phyloP scores from a whole-genome alignment of 305 asterid genomes.

The Vinca major region DNA sequence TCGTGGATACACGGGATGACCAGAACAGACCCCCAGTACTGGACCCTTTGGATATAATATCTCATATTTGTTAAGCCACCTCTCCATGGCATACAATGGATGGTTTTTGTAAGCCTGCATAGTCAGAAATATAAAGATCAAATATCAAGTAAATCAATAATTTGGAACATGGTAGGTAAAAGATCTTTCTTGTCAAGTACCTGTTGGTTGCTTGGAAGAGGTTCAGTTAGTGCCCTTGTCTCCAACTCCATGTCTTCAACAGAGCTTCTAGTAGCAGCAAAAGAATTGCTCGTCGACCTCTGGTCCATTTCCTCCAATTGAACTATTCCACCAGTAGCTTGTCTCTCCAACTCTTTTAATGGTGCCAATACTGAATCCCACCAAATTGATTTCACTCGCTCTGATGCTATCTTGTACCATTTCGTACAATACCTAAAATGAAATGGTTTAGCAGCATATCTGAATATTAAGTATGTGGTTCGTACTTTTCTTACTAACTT shows the following conservation, averaged over 20 bases:
- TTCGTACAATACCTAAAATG: conserved; percentile 67
- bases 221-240: conserved; percentile 92
- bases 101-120: conserved; percentile 82
- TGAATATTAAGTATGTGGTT: background rate
- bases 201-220: conserved; percentile 97
- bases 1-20: conserved; percentile 87
- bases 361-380: conserved; percentile 80
- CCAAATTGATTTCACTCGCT: conserved; percentile 64
- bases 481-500: conserved; percentile 2
- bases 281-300: conserved; percentile 17
- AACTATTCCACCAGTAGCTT: conserved; percentile 43
- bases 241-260: conserved; percentile 91
- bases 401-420: conserved; percentile 83
- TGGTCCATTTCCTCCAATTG: conserved; percentile 23
- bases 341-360: conserved; percentile 69
- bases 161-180: conserved; percentile 8
- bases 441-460: conserved; percentile 7
- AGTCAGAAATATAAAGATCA: conserved; percentile 16
- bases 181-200: conserved; percentile 21
- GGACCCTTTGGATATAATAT: conserved; percentile 80
- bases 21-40: conserved; percentile 76
- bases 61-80: conserved; percentile 83
- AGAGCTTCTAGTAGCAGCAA: conserved; percentile 42
- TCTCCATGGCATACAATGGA: conserved; percentile 72
- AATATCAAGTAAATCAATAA: background rate